Evolutionary conservation across 1,139 yeast genomes (phyloP).

Genomic region (Candida sanyaensis): DNA sequence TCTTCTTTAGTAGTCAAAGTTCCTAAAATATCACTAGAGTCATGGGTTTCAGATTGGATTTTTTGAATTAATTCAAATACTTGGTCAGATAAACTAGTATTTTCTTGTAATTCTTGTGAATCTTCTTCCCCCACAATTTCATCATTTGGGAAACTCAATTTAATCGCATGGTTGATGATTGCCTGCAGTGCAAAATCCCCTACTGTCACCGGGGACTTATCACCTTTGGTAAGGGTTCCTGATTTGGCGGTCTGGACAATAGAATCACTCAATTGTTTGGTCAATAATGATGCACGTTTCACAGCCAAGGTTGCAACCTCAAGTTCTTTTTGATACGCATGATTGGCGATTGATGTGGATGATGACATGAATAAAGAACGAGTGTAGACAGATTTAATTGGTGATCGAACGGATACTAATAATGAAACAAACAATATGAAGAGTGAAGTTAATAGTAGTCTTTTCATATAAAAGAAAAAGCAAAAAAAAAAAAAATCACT

Average conservation of each 20-base stretch:
- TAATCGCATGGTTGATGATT: constrained; percentile 80
- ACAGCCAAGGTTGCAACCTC: constrained; percentile 87
- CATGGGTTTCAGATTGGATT: constrained; percentile 39
- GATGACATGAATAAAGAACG: not conserved
- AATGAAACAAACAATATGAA: constrained; percentile 8
- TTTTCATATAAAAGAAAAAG: constrained; percentile 1
- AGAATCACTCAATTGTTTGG: constrained; percentile 69
- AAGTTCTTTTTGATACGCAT: constrained; percentile 56
- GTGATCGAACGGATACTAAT: not conserved
- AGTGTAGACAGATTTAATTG: not conserved
- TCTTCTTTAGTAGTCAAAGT: constrained; percentile 45
- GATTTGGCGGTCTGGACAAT: constrained; percentile 59
- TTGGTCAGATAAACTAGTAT: constrained; percentile 33
- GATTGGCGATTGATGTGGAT: constrained; percentile 10
- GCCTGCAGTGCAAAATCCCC: constrained; percentile 99
- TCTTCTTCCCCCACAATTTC: constrained; percentile 95
- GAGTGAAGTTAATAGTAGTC: not conserved
- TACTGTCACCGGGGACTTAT: constrained; percentile 92
- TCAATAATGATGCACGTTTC: constrained; percentile 77
- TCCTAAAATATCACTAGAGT: constrained; percentile 33
- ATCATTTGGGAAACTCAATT: constrained; percentile 77
- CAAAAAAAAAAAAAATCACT: not conserved
- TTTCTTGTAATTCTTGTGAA: constrained; percentile 60
- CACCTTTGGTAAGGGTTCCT: constrained; percentile 77
- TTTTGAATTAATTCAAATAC: constrained; percentile 53